phyloP scores from a whole-genome alignment of 768 basidiomycete genomes.

The Pisolithus marmoratus region DNA sequence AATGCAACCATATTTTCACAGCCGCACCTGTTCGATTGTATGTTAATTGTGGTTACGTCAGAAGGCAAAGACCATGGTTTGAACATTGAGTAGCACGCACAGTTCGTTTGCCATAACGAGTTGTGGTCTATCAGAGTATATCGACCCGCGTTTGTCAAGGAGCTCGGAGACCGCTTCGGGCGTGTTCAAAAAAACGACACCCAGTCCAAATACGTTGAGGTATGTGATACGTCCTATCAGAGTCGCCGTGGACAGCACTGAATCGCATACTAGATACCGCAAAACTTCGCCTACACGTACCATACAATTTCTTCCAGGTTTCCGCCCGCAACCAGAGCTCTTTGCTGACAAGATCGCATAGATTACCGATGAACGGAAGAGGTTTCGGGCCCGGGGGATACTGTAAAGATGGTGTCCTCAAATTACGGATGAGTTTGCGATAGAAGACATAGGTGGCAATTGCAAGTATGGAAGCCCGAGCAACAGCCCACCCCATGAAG shows the following conservation, averaged over 20 bases:
- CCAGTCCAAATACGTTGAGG: slow-evolving; percentile 59
- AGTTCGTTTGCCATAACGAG: slow-evolving; percentile 68
- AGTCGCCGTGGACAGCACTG: neutral
- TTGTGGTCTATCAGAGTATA: slow-evolving; percentile 71
- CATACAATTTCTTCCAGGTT: slow-evolving; percentile 59
- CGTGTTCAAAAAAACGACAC: slow-evolving; percentile 63
- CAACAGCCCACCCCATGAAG: neutral
- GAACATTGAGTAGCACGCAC: slow-evolving; percentile 34
- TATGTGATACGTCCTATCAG: slow-evolving; percentile 52
- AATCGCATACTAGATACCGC: neutral
- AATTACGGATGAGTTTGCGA: slow-evolving; percentile 5
- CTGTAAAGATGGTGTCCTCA: slow-evolving; percentile 22
- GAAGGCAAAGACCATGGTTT: neutral
- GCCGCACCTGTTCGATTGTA: slow-evolving; percentile 35
- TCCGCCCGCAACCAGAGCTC: slow-evolving; percentile 62
- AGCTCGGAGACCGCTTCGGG: slow-evolving; percentile 55
- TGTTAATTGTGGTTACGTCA: slow-evolving; percentile 3
- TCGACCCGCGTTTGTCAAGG: slow-evolving; percentile 62
- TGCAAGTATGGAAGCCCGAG: slow-evolving; percentile 18
- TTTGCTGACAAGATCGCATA: slow-evolving; percentile 51
- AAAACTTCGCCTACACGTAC: slow-evolving; percentile 31
- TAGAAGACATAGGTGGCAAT: slow-evolving; percentile 14
- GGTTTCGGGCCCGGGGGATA: slow-evolving; percentile 67
- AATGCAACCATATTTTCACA: slow-evolving; percentile 72
- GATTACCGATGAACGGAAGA: slow-evolving; percentile 59